Evolutionary conservation across 2,329 filamentous ascomycete species (phyloP), one percentile per base, ranked within the genome.

Genomic region (Ascochyta viciae-villosae): DNA sequence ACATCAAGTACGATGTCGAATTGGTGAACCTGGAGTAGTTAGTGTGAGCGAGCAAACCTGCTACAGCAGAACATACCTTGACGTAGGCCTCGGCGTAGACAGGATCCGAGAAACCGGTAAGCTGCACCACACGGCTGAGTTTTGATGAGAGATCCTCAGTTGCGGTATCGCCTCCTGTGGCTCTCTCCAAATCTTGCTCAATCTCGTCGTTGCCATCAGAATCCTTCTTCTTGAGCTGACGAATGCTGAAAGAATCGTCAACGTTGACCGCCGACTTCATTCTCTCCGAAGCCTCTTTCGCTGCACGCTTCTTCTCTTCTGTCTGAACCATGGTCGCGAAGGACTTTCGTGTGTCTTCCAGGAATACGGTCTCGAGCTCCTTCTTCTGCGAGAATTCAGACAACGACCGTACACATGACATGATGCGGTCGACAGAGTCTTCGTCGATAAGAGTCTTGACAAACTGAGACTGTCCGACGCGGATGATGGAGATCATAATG

Each of bases 41-140:
- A 71, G 65, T 39, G 27, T 3, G 41, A 16, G 26, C 16, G 8
- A 27, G 6, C 6, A 4, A 7, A 6, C 2, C 5, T n/a, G 19
- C 2, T 24, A 10, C 6, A 1, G 7, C 13, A 7, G n/a, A 33
- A 39, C 46, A 34, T 61, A 73, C 94, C 76, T 96, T 96, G 72
- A 99, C 94, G 69, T 99, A 99, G 5, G 95, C 95, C 78, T 99
- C 95, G n/a, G 92, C 95, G 70, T 99, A 99, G 13, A 99, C 95
- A 1, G 95, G 89, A 72, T 99, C 95, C 0, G 95, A 98, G 84
- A 99, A 99, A 58, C 95, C 95, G 16, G 95, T 99, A 41, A 99
- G 85, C 77, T 99, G 95, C 22, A 99, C 95, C 34, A 99, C 94
- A 13, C 95, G 87, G 80, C 90, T 97, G 58, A 99, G 87, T 78